phyloP scores from a whole-genome alignment of 495 filamentous ascomycete genomes.

The Talaromyces trachyspermus region DNA sequence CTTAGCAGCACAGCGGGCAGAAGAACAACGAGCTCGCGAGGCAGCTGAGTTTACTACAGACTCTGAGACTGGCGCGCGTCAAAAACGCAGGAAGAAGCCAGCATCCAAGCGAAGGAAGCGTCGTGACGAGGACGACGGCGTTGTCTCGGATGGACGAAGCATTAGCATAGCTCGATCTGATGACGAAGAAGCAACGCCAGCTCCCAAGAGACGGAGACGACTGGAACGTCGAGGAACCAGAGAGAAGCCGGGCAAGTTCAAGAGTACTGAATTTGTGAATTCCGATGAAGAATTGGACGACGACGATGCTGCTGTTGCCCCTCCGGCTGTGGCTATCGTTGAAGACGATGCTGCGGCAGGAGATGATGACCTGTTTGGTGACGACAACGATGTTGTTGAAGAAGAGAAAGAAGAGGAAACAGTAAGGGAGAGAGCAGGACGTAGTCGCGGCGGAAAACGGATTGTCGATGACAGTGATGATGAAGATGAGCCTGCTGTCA shows the following conservation, averaged over 20 bases:
- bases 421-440: conserved; percentile 26
- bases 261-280: conserved; percentile 73
- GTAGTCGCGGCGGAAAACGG: conserved; percentile 28
- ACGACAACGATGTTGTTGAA: conserved; percentile 25
- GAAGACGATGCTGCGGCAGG: conserved; percentile 26
- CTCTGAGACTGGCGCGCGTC: conserved; percentile 66
- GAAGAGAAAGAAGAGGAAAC: conserved; percentile 21
- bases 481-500: conserved; percentile 9
- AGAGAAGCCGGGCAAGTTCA: conserved; percentile 58
- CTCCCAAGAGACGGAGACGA: conserved; percentile 45
- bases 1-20: conserved; percentile 58
- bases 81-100: conserved; percentile 61
- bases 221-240: conserved; percentile 48
- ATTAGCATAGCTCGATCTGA: conserved; percentile 24
- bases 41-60: conserved; percentile 70
- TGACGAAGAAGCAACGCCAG: conserved; percentile 23
- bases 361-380: conserved; percentile 19
- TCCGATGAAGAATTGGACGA: conserved; percentile 50
- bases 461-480: conserved; percentile 41
- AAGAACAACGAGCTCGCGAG: conserved; percentile 61
- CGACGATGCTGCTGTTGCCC: conserved; percentile 22
- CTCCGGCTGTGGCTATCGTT: conserved; percentile 29
- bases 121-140: conserved; percentile 44
- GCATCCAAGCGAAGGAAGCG: conserved; percentile 60
- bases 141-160: conserved; percentile 23